Conservation (phyloP, 768 basidiomycete genomes). For the Podaxis sp. region DNA sequence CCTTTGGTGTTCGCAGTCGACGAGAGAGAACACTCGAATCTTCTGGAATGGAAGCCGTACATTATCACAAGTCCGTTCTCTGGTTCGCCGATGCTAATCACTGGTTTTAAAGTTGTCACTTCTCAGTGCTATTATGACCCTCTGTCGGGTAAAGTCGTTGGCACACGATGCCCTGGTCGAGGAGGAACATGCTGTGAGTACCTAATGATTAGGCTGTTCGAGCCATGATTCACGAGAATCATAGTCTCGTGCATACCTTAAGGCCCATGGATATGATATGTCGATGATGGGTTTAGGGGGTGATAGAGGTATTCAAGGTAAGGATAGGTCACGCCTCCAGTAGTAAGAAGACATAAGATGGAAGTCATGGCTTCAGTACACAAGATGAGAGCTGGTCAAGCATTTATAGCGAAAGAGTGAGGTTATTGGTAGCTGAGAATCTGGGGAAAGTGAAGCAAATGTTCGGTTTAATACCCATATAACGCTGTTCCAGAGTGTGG, state of each 20-base stretch:
- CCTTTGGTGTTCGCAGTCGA: slow-evolving; percentile 53
- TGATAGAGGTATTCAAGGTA: background rate
- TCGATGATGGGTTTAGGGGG: slow-evolving; percentile 18
- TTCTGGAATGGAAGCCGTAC: slow-evolving; percentile 84
- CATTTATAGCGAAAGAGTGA: no score
- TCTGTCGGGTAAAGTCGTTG: slow-evolving; percentile 73
- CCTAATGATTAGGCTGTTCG: background rate
- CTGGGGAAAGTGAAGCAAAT: no score
- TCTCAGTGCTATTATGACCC: slow-evolving; percentile 69
- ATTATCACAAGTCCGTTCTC: slow-evolving; percentile 15
- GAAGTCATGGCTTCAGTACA: no score
- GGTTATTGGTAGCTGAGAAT: no score
- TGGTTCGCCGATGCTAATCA: background rate
- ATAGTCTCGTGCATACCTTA: slow-evolving; percentile 22
- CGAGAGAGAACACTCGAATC: slow-evolving; percentile 73
- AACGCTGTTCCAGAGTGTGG: no score
- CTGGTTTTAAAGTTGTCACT: slow-evolving; percentile 60
- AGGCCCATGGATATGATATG: slow-evolving; percentile 21
- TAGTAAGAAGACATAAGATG: no score
- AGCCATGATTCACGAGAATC: background rate
- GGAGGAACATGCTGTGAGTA: slow-evolving; percentile 65
- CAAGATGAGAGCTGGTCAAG: no score
- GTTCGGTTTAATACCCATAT: no score
- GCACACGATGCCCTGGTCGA: slow-evolving; percentile 76
- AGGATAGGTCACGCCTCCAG: no score